phyloP scores from a whole-genome alignment of 768 basidiomycete genomes.

The Podaxis rugospora region DNA sequence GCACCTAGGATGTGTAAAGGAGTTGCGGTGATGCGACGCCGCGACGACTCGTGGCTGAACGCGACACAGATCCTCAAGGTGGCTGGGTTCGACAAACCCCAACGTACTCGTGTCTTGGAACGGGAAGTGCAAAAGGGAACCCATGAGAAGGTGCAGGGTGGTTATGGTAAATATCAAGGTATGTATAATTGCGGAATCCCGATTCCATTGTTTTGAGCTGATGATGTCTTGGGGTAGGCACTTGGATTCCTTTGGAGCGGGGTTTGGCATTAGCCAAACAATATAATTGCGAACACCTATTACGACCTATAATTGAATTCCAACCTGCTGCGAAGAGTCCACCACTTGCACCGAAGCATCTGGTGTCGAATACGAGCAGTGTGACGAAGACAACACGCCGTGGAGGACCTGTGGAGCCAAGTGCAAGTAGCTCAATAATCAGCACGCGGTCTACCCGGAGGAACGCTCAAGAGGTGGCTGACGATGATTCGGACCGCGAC shows the following conservation, averaged over 20 bases:
- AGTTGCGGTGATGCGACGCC: conserved; percentile 96
- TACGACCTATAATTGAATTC: conserved; percentile 94
- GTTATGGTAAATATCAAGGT: conserved; percentile 99
- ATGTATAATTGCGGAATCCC: conserved; percentile 18
- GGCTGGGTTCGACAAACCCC: conserved; percentile 98
- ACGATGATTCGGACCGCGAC: conserved; percentile 61
- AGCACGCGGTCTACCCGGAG: conserved; percentile 62
- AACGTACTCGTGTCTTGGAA: conserved; percentile 94
- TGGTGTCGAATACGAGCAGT: conserved; percentile 65
- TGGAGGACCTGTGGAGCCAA: conserved; percentile 31
- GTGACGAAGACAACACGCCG: conserved; percentile 40
- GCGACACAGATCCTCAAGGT: conserved; percentile 99
- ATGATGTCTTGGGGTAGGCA: conserved; percentile 50
- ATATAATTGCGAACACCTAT: conserved; percentile 83
- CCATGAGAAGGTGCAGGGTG: conserved; percentile 99
- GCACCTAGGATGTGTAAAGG: conserved; percentile 76
- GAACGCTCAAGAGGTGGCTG: conserved; percentile 39
- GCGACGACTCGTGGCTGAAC: conserved; percentile 96
- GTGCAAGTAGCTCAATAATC: conserved; percentile 30
- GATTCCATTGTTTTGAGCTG: conserved; percentile 15
- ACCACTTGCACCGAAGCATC: conserved; percentile 94
- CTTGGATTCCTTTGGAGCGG: conserved; percentile 96
- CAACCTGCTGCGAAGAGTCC: conserved; percentile 86
- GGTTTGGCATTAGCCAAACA: conserved; percentile 84
- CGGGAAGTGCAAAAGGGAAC: conserved; percentile 98